A percentile compares a stretch with the other conserved stretches of the same genome.
phyloP scores from a whole-genome alignment of 345 rosid species.

The Populus tremula region DNA sequence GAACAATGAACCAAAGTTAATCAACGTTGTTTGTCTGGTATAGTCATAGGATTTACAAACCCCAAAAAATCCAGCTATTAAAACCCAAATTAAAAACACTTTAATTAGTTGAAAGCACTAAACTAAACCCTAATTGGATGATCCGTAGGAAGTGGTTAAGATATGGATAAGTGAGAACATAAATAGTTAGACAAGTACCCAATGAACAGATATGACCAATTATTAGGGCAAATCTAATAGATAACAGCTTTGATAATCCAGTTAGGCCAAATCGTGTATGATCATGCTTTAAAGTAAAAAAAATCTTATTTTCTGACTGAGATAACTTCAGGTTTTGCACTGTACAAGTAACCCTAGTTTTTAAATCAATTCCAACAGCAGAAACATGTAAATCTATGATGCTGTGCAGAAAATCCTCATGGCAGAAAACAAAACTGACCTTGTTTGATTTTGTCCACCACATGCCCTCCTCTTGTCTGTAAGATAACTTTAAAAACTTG shows the following conservation, averaged over 20 bases:
- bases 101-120: not conserved
- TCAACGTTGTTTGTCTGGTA: not conserved
- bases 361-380: not conserved
- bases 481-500: not conserved
- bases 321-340: too few species aligned
- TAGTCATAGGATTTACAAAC: conserved; percentile 1
- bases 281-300: too few species aligned
- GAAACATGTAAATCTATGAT: not conserved
- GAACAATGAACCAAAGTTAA: not conserved
- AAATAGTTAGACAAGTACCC: not conserved
- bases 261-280: not conserved
- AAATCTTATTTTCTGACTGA: too few species aligned
- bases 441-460: not conserved
- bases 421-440: conserved; percentile 2
- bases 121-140: conserved; percentile 7
- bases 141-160: conserved; percentile 4
- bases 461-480: not conserved
- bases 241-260: not conserved
- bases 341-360: not conserved
- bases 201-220: not conserved
- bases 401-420: not conserved
- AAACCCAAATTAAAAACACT: not conserved
- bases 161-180: conserved; percentile 9
- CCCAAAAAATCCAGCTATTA: conserved; percentile 4
- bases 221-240: not conserved